phyloP scores from a whole-genome alignment of 257 asterid species.

The Agastache rugosa region DNA sequence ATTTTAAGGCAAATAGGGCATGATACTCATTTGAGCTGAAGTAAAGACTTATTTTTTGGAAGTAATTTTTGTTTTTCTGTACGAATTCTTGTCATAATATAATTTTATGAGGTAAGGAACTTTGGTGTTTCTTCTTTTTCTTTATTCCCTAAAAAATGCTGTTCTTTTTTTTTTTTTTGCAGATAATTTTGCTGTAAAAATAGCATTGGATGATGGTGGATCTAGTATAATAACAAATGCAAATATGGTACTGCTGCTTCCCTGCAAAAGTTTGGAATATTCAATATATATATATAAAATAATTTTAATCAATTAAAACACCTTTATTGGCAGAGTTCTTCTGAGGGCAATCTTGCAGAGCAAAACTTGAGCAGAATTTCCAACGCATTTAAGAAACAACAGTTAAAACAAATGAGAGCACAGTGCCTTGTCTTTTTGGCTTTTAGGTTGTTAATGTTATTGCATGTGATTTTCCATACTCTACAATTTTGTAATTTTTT shows the following conservation, averaged over 20 bases:
- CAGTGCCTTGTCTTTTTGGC: constrained; percentile 98
- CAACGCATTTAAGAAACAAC: constrained; percentile 80
- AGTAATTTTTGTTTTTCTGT: too few relatives aligned
- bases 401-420: constrained; percentile 94
- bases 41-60: too few relatives aligned
- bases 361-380: constrained; percentile 55
- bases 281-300: constrained; percentile 16
- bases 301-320: neutral
- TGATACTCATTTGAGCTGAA: too few relatives aligned
- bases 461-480: too few relatives aligned
- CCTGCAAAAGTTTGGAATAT: constrained; percentile 13
- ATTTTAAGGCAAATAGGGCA: too few relatives aligned
- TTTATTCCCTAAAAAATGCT: neutral
- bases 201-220: constrained; percentile 63
- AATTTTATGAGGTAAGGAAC: neutral
- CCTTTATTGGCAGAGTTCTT: constrained; percentile 52
- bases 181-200: constrained; percentile 52
- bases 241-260: constrained; percentile 50
- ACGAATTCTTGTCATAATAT: constrained; percentile 15
- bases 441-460: constrained; percentile 65
- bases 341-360: constrained; percentile 57
- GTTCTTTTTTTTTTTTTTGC: neutral
- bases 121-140: neutral
- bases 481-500: constrained; percentile 26
- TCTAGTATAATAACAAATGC: constrained; percentile 49